Evolutionary conservation across 495 filamentous ascomycete species (phyloP).

Genomic region (Chlorociboria aeruginascens): DNA sequence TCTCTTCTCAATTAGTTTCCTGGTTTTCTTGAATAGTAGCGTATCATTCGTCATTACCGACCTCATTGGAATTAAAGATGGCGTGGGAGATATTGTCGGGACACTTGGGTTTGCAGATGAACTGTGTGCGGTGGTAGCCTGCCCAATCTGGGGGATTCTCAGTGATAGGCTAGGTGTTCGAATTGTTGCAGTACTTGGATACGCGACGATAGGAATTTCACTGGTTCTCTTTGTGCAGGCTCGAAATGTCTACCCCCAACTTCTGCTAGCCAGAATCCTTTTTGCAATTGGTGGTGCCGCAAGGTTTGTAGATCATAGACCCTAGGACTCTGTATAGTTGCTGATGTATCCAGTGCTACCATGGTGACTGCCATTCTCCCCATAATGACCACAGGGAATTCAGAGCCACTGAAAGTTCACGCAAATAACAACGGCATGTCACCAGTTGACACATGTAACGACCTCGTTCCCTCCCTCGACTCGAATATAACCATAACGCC

Average conservation of each 20-base stretch:
- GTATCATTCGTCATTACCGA: slow-evolving; percentile 92
- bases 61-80: slow-evolving; percentile 60
- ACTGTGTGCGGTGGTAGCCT: slow-evolving; percentile 78
- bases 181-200: slow-evolving; percentile 67
- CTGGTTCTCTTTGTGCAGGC: slow-evolving; percentile 76
- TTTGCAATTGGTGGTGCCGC: slow-evolving; percentile 89
- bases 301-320: slow-evolving; percentile 35
- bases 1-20: slow-evolving; percentile 90
- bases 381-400: slow-evolving; percentile 48
- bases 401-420: slow-evolving; percentile 1
- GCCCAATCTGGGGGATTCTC: slow-evolving; percentile 84
- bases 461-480: slow-evolving; percentile 40
- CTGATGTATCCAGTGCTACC: slow-evolving; percentile 42
- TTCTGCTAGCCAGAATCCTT: slow-evolving; percentile 72
- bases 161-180: slow-evolving; percentile 83
- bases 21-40: slow-evolving; percentile 93
- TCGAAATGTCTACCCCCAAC: slow-evolving; percentile 76
- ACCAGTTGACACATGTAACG: slow-evolving; percentile 15
- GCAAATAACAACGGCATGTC: background rate
- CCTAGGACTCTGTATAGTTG: background rate
- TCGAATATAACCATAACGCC: slow-evolving; percentile 56
- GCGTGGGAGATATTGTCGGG: slow-evolving; percentile 81
- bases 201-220: slow-evolving; percentile 62
- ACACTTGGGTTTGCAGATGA: slow-evolving; percentile 96
- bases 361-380: slow-evolving; percentile 97